phyloP scores from a whole-genome alignment of 331 rosid species.

The Stylosanthes scabra region DNA sequence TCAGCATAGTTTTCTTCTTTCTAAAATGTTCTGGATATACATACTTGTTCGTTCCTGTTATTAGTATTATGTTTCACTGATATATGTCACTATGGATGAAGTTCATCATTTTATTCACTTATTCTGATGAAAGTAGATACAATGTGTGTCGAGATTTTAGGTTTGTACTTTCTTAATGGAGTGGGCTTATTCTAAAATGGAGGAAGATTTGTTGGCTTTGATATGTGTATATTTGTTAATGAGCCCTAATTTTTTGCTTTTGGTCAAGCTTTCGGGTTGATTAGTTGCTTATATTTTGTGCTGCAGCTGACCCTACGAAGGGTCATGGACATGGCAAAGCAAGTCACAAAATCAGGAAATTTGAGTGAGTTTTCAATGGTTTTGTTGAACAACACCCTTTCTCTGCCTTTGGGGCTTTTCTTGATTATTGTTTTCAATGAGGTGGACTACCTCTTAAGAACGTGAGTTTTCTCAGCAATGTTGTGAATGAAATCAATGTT shows the following conservation, averaged over 20 bases:
- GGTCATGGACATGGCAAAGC: constrained; percentile 98
- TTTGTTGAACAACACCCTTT: constrained; percentile 91
- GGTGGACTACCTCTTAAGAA: constrained; percentile 80
- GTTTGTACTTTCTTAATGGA: constrained; percentile 1
- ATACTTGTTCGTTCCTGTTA: neutral
- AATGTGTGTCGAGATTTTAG: neutral
- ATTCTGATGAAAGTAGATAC: constrained; percentile 20
- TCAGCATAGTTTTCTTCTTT: neutral
- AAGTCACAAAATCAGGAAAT: constrained; percentile 82
- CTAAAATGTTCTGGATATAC: constrained; percentile 2
- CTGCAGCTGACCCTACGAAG: constrained; percentile 90
- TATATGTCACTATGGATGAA: neutral
- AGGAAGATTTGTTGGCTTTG: constrained; percentile 8
- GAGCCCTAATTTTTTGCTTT: constrained; percentile 16
- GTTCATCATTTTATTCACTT: constrained; percentile 5
- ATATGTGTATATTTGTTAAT: neutral
- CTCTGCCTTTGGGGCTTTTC: constrained; percentile 86
- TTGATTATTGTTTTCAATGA: constrained; percentile 81
- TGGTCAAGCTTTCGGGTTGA: constrained; percentile 36
- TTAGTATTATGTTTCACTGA: neutral
- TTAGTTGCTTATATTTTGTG: constrained; percentile 38
- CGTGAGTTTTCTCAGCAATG: constrained; percentile 62
- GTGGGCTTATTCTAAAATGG: constrained; percentile 1
- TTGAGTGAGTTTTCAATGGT: constrained; percentile 97
- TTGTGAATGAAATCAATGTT: constrained; percentile 26